Evolutionary conservation across 208 protist species (phyloP).

Genomic region (Leishmania guyanensis): DNA sequence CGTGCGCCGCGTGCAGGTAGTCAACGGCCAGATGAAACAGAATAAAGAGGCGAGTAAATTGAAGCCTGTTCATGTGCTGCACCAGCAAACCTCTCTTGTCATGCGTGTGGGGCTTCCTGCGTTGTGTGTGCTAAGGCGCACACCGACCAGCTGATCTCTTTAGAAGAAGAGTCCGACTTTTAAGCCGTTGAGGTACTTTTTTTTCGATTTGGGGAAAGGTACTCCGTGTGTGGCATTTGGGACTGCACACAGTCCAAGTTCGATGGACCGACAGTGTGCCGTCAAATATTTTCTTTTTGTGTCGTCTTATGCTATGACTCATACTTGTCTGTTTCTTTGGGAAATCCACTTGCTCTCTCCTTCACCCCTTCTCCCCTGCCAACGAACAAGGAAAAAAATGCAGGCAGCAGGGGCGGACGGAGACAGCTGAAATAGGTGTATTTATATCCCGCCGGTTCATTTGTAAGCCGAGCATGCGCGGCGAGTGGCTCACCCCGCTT

Average conservation of each 20-base stretch:
- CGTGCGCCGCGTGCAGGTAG: background rate
- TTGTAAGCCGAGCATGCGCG: background rate
- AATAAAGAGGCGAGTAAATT: background rate
- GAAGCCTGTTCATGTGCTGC: background rate
- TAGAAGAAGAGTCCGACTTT: background rate
- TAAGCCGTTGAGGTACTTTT: background rate
- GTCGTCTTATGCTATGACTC: background rate
- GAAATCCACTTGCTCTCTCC: background rate
- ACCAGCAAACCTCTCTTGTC: background rate
- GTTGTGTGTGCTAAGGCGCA: background rate
- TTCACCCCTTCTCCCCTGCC: background rate
- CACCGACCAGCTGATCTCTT: background rate
- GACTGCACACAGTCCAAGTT: background rate
- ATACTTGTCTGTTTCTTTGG: background rate
- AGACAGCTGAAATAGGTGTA: background rate
- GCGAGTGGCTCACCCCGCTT: constrained; percentile 26
- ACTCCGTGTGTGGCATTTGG: background rate
- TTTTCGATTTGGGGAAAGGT: constrained; percentile 6
- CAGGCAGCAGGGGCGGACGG: background rate
- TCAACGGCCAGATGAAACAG: background rate
- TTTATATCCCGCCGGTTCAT: constrained; percentile 12
- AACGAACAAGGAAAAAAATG: background rate
- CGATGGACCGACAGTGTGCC: background rate
- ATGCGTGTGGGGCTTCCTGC: background rate
- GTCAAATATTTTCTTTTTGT: background rate